Base-by-base conservation (phyloP, 192 early-diverging fungal genomes). In the Coemansia sp. region DNA sequence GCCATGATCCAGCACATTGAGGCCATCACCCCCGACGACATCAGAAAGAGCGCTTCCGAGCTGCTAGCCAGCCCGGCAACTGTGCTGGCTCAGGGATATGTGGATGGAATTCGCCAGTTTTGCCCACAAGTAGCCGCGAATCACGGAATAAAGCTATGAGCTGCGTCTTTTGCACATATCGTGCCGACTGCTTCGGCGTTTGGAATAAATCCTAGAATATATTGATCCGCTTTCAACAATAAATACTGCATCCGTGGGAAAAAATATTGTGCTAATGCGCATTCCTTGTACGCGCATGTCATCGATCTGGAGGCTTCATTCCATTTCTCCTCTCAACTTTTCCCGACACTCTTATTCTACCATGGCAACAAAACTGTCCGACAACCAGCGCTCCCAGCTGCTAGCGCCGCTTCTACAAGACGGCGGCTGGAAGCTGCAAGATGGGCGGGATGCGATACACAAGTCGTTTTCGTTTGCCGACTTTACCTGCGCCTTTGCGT, bases 401-500 rank as follows among this genome's bases (percentile, higher is more conserved):
- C 71, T 73, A 19, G 63, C 21, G n/a, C 67, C 77, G 11, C 60
- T 73, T 12, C 46, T 73, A 10, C 22, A 31, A n/a, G 43, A 33
- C 22, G 48, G 49, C 32, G 85, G 80, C 47, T 92, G 91, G 91
- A 62, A 62, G 40, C 46, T 90, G n/a, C 83, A 81, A 12, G 60
- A 74, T 18, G 77, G 73, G 10, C 82, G 89, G 32, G 91, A 92
- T 59, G 88, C 87, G 22, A 89, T 90, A 57, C 70, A 82, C 54
- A 94, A 91, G 71, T 82, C 81, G 16, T 93, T 92, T 67, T 31
- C 38, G 42, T 97, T 95, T 77, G 72, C 83, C 44, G 84, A 91
- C 66, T 98, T 98, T 66, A 86, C 82, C 73, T 82, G 85, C 48
- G 94, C 94, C 6, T 98, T 93, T 82, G 89, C 88, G 5, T 98